phyloP scores from a whole-genome alignment of 768 basidiomycete species.

The Infundibulicybe gibba region DNA sequence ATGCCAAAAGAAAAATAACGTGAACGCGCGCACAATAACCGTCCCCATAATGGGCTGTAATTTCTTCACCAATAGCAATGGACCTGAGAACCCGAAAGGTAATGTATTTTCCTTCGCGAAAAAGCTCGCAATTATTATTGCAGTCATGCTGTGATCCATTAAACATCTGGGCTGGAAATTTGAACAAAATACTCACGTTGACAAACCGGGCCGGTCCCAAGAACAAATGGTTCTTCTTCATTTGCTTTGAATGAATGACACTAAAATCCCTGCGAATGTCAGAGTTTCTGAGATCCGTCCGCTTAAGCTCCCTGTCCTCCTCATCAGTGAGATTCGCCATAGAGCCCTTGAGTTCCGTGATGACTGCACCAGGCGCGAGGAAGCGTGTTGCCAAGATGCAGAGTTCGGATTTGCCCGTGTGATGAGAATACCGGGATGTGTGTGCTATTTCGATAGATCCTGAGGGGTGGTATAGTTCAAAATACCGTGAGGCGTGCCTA shows the following conservation, averaged over 20 bases:
- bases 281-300: slow-evolving; percentile 69
- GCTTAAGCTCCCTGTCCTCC: slow-evolving; percentile 83
- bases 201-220: slow-evolving; percentile 90
- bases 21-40: slow-evolving; percentile 70
- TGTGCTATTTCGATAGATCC: slow-evolving; percentile 88
- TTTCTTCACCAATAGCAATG: slow-evolving; percentile 80
- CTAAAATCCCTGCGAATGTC: slow-evolving; percentile 87
- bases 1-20: slow-evolving; percentile 6
- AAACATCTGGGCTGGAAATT: slow-evolving; percentile 15
- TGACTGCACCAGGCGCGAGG: slow-evolving; percentile 64
- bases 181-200: slow-evolving; percentile 56
- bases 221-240: slow-evolving; percentile 91
- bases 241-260: slow-evolving; percentile 87
- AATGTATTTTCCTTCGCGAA: slow-evolving; percentile 86
- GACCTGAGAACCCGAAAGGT: slow-evolving; percentile 81
- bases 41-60: slow-evolving; percentile 88
- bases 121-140: slow-evolving; percentile 84
- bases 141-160: slow-evolving; percentile 71
- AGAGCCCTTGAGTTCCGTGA: slow-evolving; percentile 86
- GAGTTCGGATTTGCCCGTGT: slow-evolving; percentile 84
- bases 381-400: slow-evolving; percentile 82
- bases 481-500: slow-evolving; percentile 86
- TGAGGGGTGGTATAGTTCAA: slow-evolving; percentile 80
- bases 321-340: slow-evolving; percentile 86
- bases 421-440: slow-evolving; percentile 83